Percentiles rank a stretch among this genome's conserved stretches.
Conservation (phyloP, 345 rosid genomes). For the Citrus glauca region DNA sequence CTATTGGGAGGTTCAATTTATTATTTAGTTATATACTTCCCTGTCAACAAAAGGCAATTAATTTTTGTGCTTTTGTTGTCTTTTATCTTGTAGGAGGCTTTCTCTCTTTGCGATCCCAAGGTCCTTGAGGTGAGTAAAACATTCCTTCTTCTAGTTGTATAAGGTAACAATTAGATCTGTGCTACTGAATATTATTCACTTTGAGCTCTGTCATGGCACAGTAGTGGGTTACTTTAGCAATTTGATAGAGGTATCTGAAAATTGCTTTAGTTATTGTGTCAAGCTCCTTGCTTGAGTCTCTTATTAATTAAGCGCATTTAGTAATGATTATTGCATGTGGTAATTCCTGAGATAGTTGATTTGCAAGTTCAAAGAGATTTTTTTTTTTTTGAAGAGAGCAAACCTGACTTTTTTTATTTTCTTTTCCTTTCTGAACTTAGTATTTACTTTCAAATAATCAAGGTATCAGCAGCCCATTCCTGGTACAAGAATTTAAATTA, state of each 20-base stretch:
- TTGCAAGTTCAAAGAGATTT: background rate
- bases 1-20: background rate
- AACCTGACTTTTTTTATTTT: background rate
- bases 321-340: background rate
- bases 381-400: background rate
- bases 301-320: background rate
- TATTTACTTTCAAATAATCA: background rate
- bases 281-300: background rate
- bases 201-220: background rate
- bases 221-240: background rate
- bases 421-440: background rate
- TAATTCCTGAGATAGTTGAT: background rate
- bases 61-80: constrained; percentile 2
- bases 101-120: constrained; percentile 80
- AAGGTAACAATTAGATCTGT: constrained; percentile 1
- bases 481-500: background rate
- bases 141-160: constrained; percentile 9
- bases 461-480: background rate
- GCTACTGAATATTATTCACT: background rate
- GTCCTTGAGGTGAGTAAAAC: constrained; percentile 58
- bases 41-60: background rate
- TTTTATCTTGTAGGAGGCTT: constrained; percentile 59
- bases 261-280: background rate
- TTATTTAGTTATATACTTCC: background rate
- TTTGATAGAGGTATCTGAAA: background rate